Evolutionary conservation across 345 rosid species (phyloP), one percentile per base, ranked within the genome.

Genomic region (Rhodamnia argentea): DNA sequence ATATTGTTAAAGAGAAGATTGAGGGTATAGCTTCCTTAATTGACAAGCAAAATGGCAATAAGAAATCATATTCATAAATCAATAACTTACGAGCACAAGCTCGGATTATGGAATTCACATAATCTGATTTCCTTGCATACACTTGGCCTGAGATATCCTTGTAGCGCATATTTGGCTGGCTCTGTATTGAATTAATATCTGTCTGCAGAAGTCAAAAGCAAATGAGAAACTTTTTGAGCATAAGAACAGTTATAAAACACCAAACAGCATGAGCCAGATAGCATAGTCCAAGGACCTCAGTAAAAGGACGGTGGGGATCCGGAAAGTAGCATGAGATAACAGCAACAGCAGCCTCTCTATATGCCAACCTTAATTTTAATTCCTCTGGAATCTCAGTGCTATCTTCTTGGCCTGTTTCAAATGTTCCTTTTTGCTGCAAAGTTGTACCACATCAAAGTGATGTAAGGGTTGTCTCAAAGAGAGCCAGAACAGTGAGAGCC

Each of bases 401-500:
- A 86, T 97, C 99, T 91, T 97, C 99, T 92, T 94, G 96, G 83
- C 99, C 98, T 44, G 98, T 97, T 88, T 95, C 98, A 91, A 94
- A 97, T 75, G 98, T 97, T 14, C 98, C 99, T 88, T 93, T 92
- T 97, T 97, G 98, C 99, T 97, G 95, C 86, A 89, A 37, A 88
- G 86, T 86, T 52, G 82, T 42, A 86, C 26, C 83, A 86, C 37
- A 87, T 85, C 89, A 27, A 78, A 84, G 86, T 87, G 76, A 40
- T 88, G 78, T 52, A 87, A 86, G 32, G 44, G 60, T 9, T 10
- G 24, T 87, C 57, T 44, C 74, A 74, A 52, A 29, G 75, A 42
- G 56, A 50, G 86, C 82, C 85, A 84, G 52, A 47, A 24, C 32
- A 84, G 76, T 15, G 75, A 88, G 54, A 83, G 78, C 44, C 44